Conservation (phyloP, 225 moss, liverwort and hornwort genomes). For the Thuidium tamariscinum region DNA sequence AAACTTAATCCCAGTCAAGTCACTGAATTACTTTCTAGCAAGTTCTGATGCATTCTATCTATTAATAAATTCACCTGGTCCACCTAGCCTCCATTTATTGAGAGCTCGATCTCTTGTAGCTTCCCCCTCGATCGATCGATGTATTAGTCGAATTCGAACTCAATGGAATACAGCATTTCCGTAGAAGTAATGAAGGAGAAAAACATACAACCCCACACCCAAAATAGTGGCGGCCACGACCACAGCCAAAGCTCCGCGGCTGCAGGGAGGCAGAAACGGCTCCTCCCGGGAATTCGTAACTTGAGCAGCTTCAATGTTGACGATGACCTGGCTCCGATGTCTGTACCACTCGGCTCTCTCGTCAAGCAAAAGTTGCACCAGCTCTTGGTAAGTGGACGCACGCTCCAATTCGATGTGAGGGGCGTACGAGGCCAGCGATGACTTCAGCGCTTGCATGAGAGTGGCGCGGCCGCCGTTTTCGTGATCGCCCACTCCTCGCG, state of each 20-base stretch:
- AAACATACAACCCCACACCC: neutral
- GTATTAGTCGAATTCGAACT: too few relatives aligned
- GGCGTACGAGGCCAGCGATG: neutral
- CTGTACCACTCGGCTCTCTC: neutral
- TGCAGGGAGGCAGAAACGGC: neutral
- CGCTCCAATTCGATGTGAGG: neutral
- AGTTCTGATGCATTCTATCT: too few relatives aligned
- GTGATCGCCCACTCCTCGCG: neutral
- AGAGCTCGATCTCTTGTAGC: too few relatives aligned
- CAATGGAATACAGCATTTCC: too few relatives aligned
- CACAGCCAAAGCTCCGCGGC: neutral
- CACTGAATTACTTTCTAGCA: too few relatives aligned
- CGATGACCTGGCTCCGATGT: neutral
- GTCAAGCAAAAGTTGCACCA: neutral
- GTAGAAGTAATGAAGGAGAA: too few relatives aligned
- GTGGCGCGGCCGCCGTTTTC: neutral
- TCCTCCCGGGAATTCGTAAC: neutral
- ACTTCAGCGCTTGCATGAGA: neutral
- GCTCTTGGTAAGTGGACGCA: neutral
- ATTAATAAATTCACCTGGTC: too few relatives aligned
- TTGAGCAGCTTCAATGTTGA: neutral
- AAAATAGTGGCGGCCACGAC: too few relatives aligned
- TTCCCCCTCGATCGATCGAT: too few relatives aligned
- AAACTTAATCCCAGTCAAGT: too few relatives aligned
- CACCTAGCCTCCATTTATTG: too few relatives aligned